These are phyloP conservation scores for Saccharomycopsis phalli DNA, from an alignment of 1,139 yeast species.

Conservation along the genomic window DNA sequence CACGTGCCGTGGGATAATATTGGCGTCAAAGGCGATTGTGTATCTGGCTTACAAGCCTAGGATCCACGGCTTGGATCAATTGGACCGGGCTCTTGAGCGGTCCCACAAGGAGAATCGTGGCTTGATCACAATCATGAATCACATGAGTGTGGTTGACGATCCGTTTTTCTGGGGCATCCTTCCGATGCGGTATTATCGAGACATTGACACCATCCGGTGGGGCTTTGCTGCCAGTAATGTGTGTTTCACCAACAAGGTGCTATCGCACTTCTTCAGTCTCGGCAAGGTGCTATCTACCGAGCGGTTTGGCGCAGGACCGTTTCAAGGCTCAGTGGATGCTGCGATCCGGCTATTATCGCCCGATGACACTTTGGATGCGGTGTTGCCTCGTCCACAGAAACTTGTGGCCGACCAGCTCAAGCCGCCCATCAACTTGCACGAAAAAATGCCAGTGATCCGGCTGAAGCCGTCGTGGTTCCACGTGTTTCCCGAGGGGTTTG, in stretches of 20 bases:
- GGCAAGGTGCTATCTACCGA: constrained; percentile 84
- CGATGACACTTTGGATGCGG: constrained; percentile 55
- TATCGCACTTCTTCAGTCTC: constrained; percentile 63
- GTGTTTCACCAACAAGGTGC: constrained; percentile 55
- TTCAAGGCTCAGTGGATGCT: constrained; percentile 85
- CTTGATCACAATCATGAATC: constrained; percentile 86
- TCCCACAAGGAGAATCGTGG: constrained; percentile 66
- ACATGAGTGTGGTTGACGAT: constrained; percentile 90
- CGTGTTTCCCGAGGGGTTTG: constrained; percentile 92
- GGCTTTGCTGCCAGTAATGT: constrained; percentile 90
- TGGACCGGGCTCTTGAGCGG: constrained; percentile 53
- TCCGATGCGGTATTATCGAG: constrained; percentile 59
- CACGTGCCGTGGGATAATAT: constrained; percentile 60
- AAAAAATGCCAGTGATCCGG: constrained; percentile 38
- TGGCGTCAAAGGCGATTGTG: constrained; percentile 55
- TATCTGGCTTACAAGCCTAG: constrained; percentile 54
- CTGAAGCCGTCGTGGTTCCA: constrained; percentile 82
- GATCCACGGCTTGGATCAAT: constrained; percentile 50
- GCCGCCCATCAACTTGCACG: neutral
- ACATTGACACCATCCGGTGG: constrained; percentile 75
- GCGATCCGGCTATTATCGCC: constrained; percentile 79
- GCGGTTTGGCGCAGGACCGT: constrained; percentile 88
- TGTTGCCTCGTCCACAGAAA: constrained; percentile 11
- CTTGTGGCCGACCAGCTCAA: constrained; percentile 2
- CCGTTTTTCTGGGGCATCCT: constrained; percentile 84